phyloP scores from a whole-genome alignment of 148 eudicot genomes.

The Pouteria glomerata region DNA sequence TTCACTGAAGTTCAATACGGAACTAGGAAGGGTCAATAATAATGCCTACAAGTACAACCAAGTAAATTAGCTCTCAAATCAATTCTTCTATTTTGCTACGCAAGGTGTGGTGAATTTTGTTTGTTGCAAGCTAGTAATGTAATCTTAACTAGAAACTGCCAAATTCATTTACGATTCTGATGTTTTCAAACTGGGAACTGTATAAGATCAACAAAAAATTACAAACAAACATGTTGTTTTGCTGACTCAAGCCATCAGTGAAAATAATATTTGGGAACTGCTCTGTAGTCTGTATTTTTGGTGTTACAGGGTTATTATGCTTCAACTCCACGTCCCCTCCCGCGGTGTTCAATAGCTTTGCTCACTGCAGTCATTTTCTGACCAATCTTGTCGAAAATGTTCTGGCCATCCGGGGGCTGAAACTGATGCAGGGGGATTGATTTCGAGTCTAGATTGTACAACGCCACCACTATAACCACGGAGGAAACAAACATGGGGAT shows the following conservation, averaged over 20 bases:
- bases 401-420: neutral
- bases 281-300: no score
- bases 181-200: neutral
- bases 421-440: slow-evolving; percentile 43
- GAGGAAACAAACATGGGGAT: slow-evolving; percentile 68
- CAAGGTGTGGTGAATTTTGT: neutral
- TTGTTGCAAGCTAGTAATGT: neutral
- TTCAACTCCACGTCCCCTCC: neutral
- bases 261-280: no score
- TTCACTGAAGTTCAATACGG: no score
- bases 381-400: slow-evolving; percentile 8
- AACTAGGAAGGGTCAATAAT: no score
- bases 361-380: neutral
- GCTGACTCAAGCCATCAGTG: no score
- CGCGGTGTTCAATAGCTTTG: slow-evolving; percentile 12
- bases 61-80: no score
- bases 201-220: neutral
- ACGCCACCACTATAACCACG: slow-evolving; percentile 31
- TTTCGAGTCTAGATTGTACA: slow-evolving; percentile 49
- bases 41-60: no score
- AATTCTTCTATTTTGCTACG: neutral
- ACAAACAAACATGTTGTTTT: no score
- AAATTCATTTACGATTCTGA: neutral
- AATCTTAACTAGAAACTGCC: neutral
- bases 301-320: no score